Conservation (phyloP, 2,329 filamentous ascomycete species). For the Aureobasidium sp. region DNA sequence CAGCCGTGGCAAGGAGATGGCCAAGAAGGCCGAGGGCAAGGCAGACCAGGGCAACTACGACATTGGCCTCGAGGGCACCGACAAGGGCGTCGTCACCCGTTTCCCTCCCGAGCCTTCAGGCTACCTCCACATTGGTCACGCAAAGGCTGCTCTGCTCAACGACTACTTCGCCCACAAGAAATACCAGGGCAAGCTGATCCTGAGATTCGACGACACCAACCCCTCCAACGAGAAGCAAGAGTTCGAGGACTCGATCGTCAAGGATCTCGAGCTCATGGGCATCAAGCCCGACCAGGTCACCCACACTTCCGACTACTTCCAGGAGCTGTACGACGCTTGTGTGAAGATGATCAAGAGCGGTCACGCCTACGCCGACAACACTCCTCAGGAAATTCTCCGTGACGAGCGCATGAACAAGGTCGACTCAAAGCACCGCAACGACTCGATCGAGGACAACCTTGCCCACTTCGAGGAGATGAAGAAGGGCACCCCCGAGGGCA, state of each 20-base stretch:
- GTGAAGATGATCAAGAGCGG: constrained; percentile 76
- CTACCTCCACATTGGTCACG: constrained; percentile 92
- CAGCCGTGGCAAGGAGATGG: constrained; percentile 48
- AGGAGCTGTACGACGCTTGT: constrained; percentile 80
- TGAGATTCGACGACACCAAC: constrained; percentile 97
- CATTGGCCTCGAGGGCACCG: constrained; percentile 74
- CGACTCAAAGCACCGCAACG: constrained; percentile 70
- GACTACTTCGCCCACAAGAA: constrained; percentile 95
- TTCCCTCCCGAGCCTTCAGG: constrained; percentile 95
- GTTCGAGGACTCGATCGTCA: constrained; percentile 86
- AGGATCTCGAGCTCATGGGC: constrained; percentile 85
- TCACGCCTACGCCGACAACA: constrained; percentile 86
- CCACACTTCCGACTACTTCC: constrained; percentile 94
- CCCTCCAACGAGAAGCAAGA: constrained; percentile 96
- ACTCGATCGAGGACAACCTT: constrained; percentile 71
- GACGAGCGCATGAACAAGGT: constrained; percentile 75
- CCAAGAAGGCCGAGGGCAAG: constrained; percentile 71
- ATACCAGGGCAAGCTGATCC: constrained; percentile 82
- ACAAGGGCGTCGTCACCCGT: constrained; percentile 82
- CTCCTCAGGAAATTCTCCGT: constrained; percentile 78
- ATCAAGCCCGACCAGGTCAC: constrained; percentile 81
- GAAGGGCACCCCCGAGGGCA: constrained; percentile 65
- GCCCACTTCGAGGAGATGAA: constrained; percentile 87
- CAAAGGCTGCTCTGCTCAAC: constrained; percentile 86
- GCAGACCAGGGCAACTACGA: constrained; percentile 83